phyloP scores from a whole-genome alignment of 106 monocot genomes.

The Vanilla planifolia region DNA sequence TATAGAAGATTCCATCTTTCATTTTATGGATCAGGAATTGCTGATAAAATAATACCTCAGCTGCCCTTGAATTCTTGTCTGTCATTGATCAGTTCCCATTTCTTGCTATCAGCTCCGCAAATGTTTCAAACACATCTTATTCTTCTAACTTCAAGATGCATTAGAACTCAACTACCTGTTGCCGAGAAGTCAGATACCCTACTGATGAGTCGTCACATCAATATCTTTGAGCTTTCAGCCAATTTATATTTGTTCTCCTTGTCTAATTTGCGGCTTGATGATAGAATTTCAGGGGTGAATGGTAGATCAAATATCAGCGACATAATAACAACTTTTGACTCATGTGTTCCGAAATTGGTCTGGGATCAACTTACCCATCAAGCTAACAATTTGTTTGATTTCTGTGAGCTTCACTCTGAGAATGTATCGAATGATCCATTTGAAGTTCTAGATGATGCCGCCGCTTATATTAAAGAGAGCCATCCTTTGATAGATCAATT shows the following conservation, averaged over 20 bases:
- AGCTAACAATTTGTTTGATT: conserved; percentile 16
- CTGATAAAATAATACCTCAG: conserved; percentile 15
- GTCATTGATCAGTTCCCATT: conserved; percentile 13
- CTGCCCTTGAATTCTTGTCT: conserved; percentile 22
- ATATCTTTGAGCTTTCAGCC: conserved; percentile 29
- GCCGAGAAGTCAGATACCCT: conserved; percentile 6
- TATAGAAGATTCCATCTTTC: conserved; percentile 21
- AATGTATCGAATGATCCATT: conserved; percentile 11
- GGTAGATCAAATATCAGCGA: background rate
- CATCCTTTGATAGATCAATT: conserved; percentile 23
- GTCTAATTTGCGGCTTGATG: conserved; percentile 10
- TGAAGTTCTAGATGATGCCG: conserved; percentile 9
- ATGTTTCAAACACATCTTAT: conserved; percentile 47
- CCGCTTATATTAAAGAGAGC: conserved; percentile 24
- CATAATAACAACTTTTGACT: conserved; percentile 6
- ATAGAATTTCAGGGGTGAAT: background rate
- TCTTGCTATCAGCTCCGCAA: conserved; percentile 20
- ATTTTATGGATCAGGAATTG: conserved; percentile 29
- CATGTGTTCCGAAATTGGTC: conserved; percentile 7
- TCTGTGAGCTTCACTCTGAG: conserved; percentile 6
- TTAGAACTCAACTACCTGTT: conserved; percentile 19
- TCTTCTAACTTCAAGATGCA: conserved; percentile 32
- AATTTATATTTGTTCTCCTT: conserved; percentile 23
- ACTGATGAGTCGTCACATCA: conserved; percentile 6
- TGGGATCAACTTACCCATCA: conserved; percentile 13